Evolutionary conservation across 306 rosid species (phyloP), one percentile per base, ranked within the genome.

Genomic region (Ziziphus jujuba): DNA sequence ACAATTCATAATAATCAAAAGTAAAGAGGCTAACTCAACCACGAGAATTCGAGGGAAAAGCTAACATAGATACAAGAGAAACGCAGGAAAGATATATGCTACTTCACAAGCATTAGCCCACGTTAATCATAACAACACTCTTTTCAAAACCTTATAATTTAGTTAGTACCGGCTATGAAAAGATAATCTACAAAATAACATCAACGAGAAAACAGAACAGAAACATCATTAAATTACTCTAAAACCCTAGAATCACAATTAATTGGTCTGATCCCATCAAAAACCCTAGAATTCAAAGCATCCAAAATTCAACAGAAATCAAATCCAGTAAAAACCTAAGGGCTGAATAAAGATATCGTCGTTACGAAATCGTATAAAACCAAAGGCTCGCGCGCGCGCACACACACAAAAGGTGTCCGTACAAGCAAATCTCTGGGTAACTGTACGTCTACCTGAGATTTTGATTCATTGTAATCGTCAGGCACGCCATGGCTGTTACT

Each of bases 391-490:
- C n/a, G n/a, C n/a, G n/a, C n/a, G n/a, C n/a, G n/a, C n/a, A n/a
- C n/a, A n/a, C n/a, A 72, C 62, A 61, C 47, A 14, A 12, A 23
- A 52, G 33, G 33, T 1, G 33, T 12, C 9, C 8, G 25, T 8
- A 22, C 9, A 67, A 24, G 64, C 21, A 53, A 0, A 48, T 6
- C 2, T 7, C 25, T 3, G 1, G 1, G 36, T 8, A 0, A 23
- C 45, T 21, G 5, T 12, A 31, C 44, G 2, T 57, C 59, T 70
- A 93, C 99, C 71, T 74, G 90, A 70, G 95, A 80, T 83, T 88
- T 93, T 73, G 92, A 80, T 70, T 87, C 97, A 67, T 48, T 76
- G 76, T 77, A 78, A 67, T 87, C 87, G 11, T 87, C 84, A 60
- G 69, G 50, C 53, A 68, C 72, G 17, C 81, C 80, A 23, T 82